phyloP scores from a whole-genome alignment of 176 grass and related monocot species.

The Carex myosuroides region DNA sequence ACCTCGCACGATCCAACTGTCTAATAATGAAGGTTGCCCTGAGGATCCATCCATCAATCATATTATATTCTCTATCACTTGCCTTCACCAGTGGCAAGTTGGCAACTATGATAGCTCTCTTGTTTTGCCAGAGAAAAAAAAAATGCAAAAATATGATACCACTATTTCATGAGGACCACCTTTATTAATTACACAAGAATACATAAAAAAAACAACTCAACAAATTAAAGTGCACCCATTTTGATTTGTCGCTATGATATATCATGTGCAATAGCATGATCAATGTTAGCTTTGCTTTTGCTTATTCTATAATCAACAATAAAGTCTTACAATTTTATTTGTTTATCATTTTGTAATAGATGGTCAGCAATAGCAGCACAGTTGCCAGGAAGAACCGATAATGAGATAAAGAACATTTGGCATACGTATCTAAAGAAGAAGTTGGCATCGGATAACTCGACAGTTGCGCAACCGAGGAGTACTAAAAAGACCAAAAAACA shows the following conservation, averaged over 20 bases:
- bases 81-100: neutral
- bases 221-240: neutral
- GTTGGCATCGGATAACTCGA: slow-evolving; percentile 3
- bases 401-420: slow-evolving; percentile 93
- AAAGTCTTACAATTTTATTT: slow-evolving; percentile 5
- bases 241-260: slow-evolving; percentile 7
- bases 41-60: neutral
- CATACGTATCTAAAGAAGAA: slow-evolving; percentile 80
- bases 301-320: neutral
- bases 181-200: neutral
- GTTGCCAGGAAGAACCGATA: slow-evolving; percentile 81
- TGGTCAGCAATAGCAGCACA: slow-evolving; percentile 77
- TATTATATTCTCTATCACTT: neutral
- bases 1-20: slow-evolving; percentile 1
- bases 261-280: neutral
- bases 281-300: neutral
- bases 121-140: neutral
- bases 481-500: slow-evolving; percentile 26
- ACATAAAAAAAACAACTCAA: neutral
- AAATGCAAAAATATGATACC: neutral
- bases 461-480: neutral
- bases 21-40: neutral
- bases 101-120: neutral
- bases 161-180: neutral
- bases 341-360: slow-evolving; percentile 21